These are phyloP conservation scores for Ilyonectria mors-panacis DNA, from an alignment of 2,329 filamentous ascomycete species.

Conservation along the genomic window DNA sequence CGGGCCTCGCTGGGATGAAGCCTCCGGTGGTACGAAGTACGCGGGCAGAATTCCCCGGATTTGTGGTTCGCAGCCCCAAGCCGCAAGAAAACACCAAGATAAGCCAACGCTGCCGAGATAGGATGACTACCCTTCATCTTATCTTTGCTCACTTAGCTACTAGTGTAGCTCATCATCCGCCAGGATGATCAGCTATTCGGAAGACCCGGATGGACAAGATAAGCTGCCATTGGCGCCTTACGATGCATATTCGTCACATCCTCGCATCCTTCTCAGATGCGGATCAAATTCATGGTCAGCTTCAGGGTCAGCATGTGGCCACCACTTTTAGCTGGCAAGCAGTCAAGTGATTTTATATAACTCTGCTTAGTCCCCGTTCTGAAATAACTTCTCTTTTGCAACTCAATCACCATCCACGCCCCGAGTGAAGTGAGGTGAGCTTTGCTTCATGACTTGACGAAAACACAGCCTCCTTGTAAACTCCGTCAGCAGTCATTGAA, in stretches of 20 bases:
- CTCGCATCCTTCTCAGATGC: background rate
- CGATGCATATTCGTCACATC: background rate
- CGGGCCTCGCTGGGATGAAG: background rate
- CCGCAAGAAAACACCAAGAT: background rate
- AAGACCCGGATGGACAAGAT: background rate
- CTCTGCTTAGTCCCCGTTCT: background rate
- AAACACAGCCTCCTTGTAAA: background rate
- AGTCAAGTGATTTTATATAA: background rate
- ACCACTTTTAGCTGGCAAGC: background rate
- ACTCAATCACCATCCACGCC: background rate
- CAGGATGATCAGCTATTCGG: background rate
- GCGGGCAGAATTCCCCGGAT: background rate
- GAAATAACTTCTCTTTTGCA: background rate
- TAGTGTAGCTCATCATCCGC: too few species aligned
- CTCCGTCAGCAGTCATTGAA: background rate
- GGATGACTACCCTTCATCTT: background rate
- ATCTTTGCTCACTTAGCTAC: background rate
- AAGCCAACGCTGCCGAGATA: background rate
- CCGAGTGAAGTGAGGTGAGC: background rate
- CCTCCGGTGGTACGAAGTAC: background rate
- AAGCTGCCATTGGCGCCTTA: background rate
- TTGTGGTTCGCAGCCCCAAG: background rate
- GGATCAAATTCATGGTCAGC: background rate
- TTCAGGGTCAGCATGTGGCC: background rate
- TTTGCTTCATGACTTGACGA: background rate